These are phyloP conservation scores for Pseudogymnoascus sp. DNA, from an alignment of 2,329 filamentous ascomycete species.

Conservation along the genomic window DNA sequence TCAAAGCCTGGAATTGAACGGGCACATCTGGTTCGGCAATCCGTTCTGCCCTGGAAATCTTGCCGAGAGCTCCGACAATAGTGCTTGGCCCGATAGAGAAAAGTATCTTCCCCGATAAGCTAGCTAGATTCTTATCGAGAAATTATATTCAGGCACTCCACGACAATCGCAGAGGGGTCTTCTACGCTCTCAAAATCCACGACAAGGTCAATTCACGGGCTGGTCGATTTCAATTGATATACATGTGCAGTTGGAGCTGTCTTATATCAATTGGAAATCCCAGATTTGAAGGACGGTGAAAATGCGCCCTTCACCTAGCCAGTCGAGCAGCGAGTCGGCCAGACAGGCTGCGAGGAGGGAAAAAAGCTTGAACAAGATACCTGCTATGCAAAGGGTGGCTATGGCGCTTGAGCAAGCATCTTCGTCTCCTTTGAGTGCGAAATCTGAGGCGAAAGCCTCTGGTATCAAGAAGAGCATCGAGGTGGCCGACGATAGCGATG, in stretches of 20 bases:
- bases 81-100: slow-evolving; percentile 8
- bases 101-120: slow-evolving; percentile 9
- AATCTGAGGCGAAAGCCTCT: neutral
- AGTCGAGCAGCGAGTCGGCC: neutral
- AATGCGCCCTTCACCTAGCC: neutral
- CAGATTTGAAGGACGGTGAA: neutral
- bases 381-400: slow-evolving; percentile 6
- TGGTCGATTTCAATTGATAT: slow-evolving; percentile 4
- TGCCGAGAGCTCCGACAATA: slow-evolving; percentile 1
- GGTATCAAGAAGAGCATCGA: neutral
- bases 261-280: slow-evolving; percentile 8
- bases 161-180: neutral
- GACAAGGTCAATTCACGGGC: slow-evolving; percentile 4
- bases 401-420: neutral
- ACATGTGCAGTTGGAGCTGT: slow-evolving; percentile 5
- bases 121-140: slow-evolving; percentile 10
- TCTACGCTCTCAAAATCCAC: neutral
- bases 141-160: slow-evolving; percentile 5
- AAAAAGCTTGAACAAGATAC: slow-evolving; percentile 10
- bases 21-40: slow-evolving; percentile 3
- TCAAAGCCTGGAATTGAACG: neutral
- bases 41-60: slow-evolving; percentile 6
- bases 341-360: slow-evolving; percentile 8
- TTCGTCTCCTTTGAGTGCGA: neutral
- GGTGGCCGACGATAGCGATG: neutral